phyloP scores from a whole-genome alignment of 129 eudicot genomes.

The Lonicera japonica region DNA sequence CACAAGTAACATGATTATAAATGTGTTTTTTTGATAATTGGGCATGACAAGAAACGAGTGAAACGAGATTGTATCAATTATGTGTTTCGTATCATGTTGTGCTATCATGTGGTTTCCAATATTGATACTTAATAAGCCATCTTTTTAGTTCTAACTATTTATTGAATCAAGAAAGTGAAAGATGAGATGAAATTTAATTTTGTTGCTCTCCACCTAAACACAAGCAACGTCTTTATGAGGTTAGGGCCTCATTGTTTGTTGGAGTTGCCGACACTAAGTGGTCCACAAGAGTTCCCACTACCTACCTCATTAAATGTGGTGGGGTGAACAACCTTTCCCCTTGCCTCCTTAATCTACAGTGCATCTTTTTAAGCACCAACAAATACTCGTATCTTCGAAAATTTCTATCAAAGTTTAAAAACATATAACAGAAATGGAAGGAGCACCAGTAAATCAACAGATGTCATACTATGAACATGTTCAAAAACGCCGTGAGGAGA shows the following conservation, averaged over 20 bases:
- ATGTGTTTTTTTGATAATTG: too few relatives aligned
- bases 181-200: neutral
- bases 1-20: too few relatives aligned
- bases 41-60: too few relatives aligned
- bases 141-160: neutral
- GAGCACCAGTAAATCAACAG: slow-evolving; percentile 30
- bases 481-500: slow-evolving; percentile 26
- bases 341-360: neutral
- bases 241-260: neutral
- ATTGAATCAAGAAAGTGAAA: neutral
- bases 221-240: neutral
- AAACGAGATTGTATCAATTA: too few relatives aligned
- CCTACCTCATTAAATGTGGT: slow-evolving; percentile 11
- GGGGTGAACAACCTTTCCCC: neutral
- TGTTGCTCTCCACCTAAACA: neutral
- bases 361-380: neutral
- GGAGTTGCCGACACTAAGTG: neutral
- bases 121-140: neutral
- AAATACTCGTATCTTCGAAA: neutral
- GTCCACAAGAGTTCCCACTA: neutral
- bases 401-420: neutral
- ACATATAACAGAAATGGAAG: slow-evolving; percentile 17
- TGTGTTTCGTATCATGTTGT: too few relatives aligned
- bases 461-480: slow-evolving; percentile 33
- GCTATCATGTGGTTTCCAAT: too few relatives aligned